phyloP scores from a whole-genome alignment of 73 alveolate genomes.

The Breviolum minutum region DNA sequence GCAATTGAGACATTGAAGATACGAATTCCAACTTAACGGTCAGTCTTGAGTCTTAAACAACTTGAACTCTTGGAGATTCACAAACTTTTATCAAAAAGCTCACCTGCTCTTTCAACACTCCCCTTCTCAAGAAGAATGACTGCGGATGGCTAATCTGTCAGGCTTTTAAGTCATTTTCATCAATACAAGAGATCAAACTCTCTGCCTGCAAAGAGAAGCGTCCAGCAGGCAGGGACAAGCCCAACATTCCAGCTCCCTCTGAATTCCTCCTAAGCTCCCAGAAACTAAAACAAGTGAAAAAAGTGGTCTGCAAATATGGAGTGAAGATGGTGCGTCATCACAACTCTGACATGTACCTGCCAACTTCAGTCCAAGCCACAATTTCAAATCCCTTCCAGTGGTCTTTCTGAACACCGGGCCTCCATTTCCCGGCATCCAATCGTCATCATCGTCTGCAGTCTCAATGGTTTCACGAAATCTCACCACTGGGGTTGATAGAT shows the following conservation, averaged over 20 bases:
- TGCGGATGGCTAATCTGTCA: not conserved
- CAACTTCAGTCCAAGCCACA: not conserved
- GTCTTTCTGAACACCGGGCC: slow-evolving; percentile 44
- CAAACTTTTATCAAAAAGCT: too few relatives aligned
- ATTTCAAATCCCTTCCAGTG: slow-evolving; percentile 21
- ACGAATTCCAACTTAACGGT: too few relatives aligned
- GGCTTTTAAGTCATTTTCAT: not conserved
- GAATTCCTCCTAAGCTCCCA: not conserved
- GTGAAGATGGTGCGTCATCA: too few relatives aligned
- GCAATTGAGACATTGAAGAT: too few relatives aligned
- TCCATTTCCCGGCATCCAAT: slow-evolving; percentile 11
- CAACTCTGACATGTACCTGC: too few relatives aligned
- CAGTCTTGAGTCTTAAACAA: too few relatives aligned
- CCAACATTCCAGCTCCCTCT: not conserved
- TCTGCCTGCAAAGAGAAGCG: slow-evolving; percentile 9
- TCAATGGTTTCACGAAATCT: slow-evolving; percentile 40
- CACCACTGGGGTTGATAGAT: slow-evolving; percentile 15
- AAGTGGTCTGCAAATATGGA: too few relatives aligned
- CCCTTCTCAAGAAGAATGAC: too few relatives aligned
- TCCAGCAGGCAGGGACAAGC: slow-evolving; percentile 17
- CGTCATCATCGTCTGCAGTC: not conserved
- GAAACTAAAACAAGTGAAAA: not conserved
- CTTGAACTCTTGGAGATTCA: too few relatives aligned
- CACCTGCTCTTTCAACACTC: too few relatives aligned
- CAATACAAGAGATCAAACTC: not conserved